A percentile compares a stretch with the other conserved stretches of the same genome.
Evolutionary conservation across 1,284 basidiomycete genomes (phyloP).

Genomic region (Tilletia caries): DNA sequence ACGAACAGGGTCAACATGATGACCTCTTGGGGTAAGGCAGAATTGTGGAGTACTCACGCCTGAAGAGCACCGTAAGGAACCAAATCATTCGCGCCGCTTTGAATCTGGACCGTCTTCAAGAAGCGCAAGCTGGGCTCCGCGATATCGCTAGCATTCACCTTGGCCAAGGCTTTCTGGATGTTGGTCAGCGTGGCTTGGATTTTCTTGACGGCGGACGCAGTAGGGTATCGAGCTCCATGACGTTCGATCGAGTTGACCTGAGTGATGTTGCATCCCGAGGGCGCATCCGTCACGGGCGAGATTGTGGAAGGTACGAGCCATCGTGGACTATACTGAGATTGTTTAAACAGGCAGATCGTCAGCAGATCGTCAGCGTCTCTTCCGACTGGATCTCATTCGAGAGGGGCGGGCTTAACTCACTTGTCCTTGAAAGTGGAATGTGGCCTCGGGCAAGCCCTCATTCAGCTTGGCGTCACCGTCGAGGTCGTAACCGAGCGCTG

Average conservation of each 20-base stretch:
- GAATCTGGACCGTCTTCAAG: conserved; percentile 15
- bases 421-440: conserved; percentile 20
- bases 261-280: conserved; percentile 17
- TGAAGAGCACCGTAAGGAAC: conserved; percentile 28
- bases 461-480: conserved; percentile 19
- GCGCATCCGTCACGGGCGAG: conserved; percentile 9
- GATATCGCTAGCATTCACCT: conserved; percentile 9
- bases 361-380: background rate
- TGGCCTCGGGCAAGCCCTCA: conserved; percentile 14
- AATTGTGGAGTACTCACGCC: conserved; percentile 12
- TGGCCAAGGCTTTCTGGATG: conserved; percentile 15
- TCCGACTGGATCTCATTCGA: background rate
- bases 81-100: conserved; percentile 12
- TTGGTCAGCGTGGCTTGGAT: conserved; percentile 20
- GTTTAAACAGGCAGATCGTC: background rate
- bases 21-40: background rate
- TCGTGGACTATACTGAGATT: conserved; percentile 20
- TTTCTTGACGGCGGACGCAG: conserved; percentile 16
- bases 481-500: conserved; percentile 5
- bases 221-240: conserved; percentile 24
- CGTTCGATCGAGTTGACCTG: conserved; percentile 24
- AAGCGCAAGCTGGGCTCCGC: conserved; percentile 21
- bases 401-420: background rate
- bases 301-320: conserved; percentile 16
- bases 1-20: background rate